Base-by-base conservation (phyloP, 768 basidiomycete species). In the Rossbeevera mucosa region DNA sequence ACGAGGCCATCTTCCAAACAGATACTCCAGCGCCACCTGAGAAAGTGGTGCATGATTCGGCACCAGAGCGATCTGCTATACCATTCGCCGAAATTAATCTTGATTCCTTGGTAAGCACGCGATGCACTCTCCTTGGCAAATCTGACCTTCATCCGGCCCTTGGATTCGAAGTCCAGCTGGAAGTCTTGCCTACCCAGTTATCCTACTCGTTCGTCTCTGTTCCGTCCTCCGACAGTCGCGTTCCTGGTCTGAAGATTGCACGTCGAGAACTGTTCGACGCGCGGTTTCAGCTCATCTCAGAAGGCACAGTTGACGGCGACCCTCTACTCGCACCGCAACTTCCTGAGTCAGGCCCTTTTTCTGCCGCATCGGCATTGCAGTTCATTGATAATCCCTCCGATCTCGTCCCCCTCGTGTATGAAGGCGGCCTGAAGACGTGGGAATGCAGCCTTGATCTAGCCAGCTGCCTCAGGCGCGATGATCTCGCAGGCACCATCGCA, bases 371-470 rank as follows among this genome's bases (percentile, higher is more conserved):
- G 0, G 77, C 78, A 0, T 72, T 87, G 0, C 74, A 77, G 12
- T 91, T 87, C 52, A 73, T 95, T 16, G 87, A 92, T 57, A 81
- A 85, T 1, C 88, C 88, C 0, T 91, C 92, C 0, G 95, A 98
- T 69, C 80, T 99, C 13, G 82, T 97, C 4, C 88, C 93, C 2
- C 86, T 93, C 1, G 77, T 93, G 0, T 98, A 99, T 59, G 95
- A 99, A 71, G 95, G 95, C 20, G 95, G 95, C 5, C 67, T 98
- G 47, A 97, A 98, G 71, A 97, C 94, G 2, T 99, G 95, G 95
- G 95, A 99, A 67, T 95, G 92, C 59, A 88, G 90, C 44, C 70
- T 94, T 13, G 95, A 98, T 67, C 75, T 98, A 2, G 89, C 88
- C 0, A 76, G 80, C 29, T 86, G 85, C 59, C 72, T 90, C 12